phyloP scores from a whole-genome alignment of 176 grass and related monocot species.

The Elymus sibiricus region DNA sequence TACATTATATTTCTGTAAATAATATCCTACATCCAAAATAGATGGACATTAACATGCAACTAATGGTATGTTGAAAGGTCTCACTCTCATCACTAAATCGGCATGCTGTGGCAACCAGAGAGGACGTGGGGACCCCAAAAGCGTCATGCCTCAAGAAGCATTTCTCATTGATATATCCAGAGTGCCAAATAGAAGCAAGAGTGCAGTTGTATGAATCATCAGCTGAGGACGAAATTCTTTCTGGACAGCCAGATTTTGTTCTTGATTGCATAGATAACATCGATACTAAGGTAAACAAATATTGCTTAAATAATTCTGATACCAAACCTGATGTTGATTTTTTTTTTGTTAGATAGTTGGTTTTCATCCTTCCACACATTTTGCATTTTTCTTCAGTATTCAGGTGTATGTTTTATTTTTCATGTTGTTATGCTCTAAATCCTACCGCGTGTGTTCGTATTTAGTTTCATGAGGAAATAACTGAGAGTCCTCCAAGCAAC shows the following conservation, averaged over 20 bases:
- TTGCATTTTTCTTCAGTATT: neutral
- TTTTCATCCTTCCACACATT: neutral
- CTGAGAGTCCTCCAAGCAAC: neutral
- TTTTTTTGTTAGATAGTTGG: neutral
- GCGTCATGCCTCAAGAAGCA: conserved; percentile 86
- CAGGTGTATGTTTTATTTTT: neutral
- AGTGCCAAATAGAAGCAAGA: conserved; percentile 87
- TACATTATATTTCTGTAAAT: conserved; percentile 26
- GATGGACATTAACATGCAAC: conserved; percentile 56
- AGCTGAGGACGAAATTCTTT: conserved; percentile 82
- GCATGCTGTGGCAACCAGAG: conserved; percentile 96
- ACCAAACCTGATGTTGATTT: neutral
- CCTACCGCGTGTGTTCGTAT: neutral
- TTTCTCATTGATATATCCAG: conserved; percentile 90
- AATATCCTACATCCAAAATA: conserved; percentile 47
- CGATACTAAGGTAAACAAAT: conserved; percentile 79
- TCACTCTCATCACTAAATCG: conserved; percentile 92
- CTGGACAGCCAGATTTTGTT: conserved; percentile 92
- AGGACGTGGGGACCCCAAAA: conserved; percentile 88
- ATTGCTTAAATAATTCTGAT: neutral
- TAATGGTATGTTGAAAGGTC: conserved; percentile 75
- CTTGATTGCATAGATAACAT: conserved; percentile 99
- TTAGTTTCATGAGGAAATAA: conserved; percentile 1
- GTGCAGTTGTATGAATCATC: conserved; percentile 80
- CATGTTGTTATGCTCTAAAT: conserved; percentile 2